phyloP scores from a whole-genome alignment of 345 rosid genomes.

The Eutrema yunnanense region DNA sequence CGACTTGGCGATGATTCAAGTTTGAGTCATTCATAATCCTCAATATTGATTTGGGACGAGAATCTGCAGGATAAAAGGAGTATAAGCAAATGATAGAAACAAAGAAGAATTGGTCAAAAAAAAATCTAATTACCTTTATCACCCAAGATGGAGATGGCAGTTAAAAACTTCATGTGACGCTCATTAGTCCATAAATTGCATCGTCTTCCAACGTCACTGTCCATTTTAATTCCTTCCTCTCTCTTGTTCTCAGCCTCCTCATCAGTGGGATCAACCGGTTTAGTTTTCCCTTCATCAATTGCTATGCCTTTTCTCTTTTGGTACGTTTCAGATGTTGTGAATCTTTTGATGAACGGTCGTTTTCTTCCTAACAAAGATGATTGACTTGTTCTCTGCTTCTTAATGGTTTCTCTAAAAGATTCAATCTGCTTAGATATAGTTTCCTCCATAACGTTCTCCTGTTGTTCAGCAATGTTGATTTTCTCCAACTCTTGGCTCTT shows the following conservation, averaged over 20 bases:
- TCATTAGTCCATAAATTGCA: constrained; percentile 30
- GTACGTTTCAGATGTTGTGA: not conserved
- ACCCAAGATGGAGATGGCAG: constrained; percentile 34
- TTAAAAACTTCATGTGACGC: constrained; percentile 40
- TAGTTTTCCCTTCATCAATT: not conserved
- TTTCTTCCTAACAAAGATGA: not conserved
- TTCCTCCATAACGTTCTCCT: not conserved
- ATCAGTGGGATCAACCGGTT: not conserved
- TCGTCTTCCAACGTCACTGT: not conserved
- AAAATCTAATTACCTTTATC: constrained; percentile 15
- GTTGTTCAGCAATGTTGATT: not conserved
- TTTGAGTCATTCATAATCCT: constrained; percentile 36
- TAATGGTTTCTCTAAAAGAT: not conserved
- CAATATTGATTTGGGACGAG: constrained; percentile 38
- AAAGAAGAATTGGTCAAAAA: not conserved
- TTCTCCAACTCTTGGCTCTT: not conserved
- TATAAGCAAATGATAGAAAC: not conserved
- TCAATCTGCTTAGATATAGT: not conserved
- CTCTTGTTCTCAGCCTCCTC: not conserved
- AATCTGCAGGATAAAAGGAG: constrained; percentile 18
- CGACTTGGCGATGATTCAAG: constrained; percentile 41
- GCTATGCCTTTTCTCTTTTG: not conserved
- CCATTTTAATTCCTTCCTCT: not conserved
- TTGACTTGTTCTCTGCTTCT: not conserved
- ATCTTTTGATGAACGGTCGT: not conserved